Evolutionary conservation across 352 stramenopile genomes (phyloP).

Genomic region (Saprolegnia parasitica): DNA sequence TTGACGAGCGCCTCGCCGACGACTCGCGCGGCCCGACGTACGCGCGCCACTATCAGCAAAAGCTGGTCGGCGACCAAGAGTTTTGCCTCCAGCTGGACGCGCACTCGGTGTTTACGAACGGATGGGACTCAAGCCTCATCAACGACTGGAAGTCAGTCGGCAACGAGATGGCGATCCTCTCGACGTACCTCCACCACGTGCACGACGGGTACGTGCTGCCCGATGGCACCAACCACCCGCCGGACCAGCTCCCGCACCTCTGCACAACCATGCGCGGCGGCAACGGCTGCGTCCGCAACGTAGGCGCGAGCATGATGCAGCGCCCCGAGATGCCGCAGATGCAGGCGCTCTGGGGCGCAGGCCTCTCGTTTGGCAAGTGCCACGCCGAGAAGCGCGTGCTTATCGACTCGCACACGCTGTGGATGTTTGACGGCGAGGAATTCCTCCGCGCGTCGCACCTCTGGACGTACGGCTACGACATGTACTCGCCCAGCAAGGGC

Average conservation of each 20-base stretch:
- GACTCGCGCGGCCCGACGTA: constrained; percentile 74
- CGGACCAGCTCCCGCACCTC: constrained; percentile 13
- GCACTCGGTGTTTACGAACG: constrained; percentile 83
- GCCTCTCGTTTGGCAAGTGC: constrained; percentile 72
- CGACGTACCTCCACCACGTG: constrained; percentile 67
- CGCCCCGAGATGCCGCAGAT: constrained; percentile 57
- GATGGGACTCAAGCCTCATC: constrained; percentile 71
- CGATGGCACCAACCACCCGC: not conserved
- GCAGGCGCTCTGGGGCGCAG: constrained; percentile 80
- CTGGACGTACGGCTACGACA: constrained; percentile 85
- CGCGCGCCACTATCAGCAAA: constrained; percentile 75
- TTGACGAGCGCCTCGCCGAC: constrained; percentile 58
- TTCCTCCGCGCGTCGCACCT: constrained; percentile 48
- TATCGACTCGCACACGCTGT: constrained; percentile 66
- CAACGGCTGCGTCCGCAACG: constrained; percentile 15
- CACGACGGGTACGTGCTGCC: not conserved
- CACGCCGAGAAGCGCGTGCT: constrained; percentile 78
- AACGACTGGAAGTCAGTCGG: constrained; percentile 63
- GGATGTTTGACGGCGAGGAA: constrained; percentile 86
- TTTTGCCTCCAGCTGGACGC: constrained; percentile 83
- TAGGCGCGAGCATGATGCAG: constrained; percentile 6
- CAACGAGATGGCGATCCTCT: constrained; percentile 82
- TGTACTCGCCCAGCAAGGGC: constrained; percentile 62
- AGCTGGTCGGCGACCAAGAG: constrained; percentile 61
- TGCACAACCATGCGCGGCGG: constrained; percentile 14